phyloP scores from a whole-genome alignment of 768 basidiomycete species.

The Gyrodon lividus region DNA sequence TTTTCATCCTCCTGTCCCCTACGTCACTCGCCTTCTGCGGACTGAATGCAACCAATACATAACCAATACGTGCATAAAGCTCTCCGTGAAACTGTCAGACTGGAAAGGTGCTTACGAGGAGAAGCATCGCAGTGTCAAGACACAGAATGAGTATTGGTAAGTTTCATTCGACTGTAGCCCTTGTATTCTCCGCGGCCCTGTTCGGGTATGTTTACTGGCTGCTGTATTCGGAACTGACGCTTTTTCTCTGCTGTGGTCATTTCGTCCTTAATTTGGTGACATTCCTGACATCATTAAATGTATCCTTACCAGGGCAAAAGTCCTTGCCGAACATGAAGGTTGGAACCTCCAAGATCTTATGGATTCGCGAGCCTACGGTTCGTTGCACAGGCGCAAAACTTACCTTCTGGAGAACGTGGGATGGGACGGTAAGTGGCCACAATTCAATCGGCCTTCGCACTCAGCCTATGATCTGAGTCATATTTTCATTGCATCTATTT shows the following conservation, averaged over 20 bases:
- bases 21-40: not conserved
- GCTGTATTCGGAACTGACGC: too few species aligned
- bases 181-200: not conserved
- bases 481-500: too few species aligned
- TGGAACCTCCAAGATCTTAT: slow-evolving; percentile 45
- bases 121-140: slow-evolving; percentile 1
- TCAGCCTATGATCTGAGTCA: not conserved
- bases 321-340: slow-evolving; percentile 38
- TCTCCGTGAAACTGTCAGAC: slow-evolving; percentile 21
- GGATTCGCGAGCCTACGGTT: slow-evolving; percentile 38
- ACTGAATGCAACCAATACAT: slow-evolving; percentile 1
- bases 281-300: too few species aligned
- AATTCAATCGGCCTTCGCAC: not conserved
- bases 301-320: too few species aligned
- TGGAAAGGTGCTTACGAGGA: slow-evolving; percentile 29
- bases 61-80: slow-evolving; percentile 2
- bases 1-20: not conserved
- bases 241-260: too few species aligned
- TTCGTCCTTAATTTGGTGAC: too few species aligned
- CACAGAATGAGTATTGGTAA: slow-evolving; percentile 17
- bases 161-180: not conserved
- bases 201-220: too few species aligned
- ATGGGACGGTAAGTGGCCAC: slow-evolving; percentile 33
- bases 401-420: slow-evolving; percentile 39
- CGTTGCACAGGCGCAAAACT: slow-evolving; percentile 38